Evolutionary conservation across 129 eudicot genomes (phyloP), one percentile per base, ranked within the genome.

Genomic region (Tagetes patula): DNA sequence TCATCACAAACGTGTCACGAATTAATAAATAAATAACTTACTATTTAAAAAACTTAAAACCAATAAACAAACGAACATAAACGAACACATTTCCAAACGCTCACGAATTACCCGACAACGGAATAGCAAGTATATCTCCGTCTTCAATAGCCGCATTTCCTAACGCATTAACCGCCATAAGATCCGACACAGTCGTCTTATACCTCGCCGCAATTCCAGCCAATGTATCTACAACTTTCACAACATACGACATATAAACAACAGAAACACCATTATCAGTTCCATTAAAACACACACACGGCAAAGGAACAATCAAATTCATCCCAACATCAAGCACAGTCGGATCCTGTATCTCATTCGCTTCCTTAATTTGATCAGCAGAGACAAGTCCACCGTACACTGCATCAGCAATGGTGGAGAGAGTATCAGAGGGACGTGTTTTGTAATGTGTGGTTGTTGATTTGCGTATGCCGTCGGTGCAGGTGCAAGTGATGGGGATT

Each of bases 71-170:
- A 45, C 13, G 30, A 11, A 11, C 77, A 43, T 1, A 64, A 39
- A 6, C 63, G 27, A 30, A 8, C 4, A 5, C 8, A 39, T 39
- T 27, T 6, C 3, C 1, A 8, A 8, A 43, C 36, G 10, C 0
- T 4, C 9, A n/a, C 6, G 34, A 60, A 60, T 40, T 75, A 95
- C 99, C 99, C 48, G 99, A 91, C 49, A 95, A 75, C 0, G 99
- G 99, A 70, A 95, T 81, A 47, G 97, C 96, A 66, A 95, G 94
- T 58, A 95, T 95, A 76, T 95, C 99, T 1, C 97, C 99, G 12
- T 85, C 96, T 72, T 71, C 79, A 78, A 91, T 80, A 32, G 87
- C 91, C 1, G 88, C 76, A 59, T 84, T 80, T 14, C 94, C 96
- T 79, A 95, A 75, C 9, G 91, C 87, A 80, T 95, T 95, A 33